A percentile compares a stretch with the other conserved stretches of the same genome.
Evolutionary conservation across 768 basidiomycete species (phyloP).

Genomic region (Leccinum broughii): DNA sequence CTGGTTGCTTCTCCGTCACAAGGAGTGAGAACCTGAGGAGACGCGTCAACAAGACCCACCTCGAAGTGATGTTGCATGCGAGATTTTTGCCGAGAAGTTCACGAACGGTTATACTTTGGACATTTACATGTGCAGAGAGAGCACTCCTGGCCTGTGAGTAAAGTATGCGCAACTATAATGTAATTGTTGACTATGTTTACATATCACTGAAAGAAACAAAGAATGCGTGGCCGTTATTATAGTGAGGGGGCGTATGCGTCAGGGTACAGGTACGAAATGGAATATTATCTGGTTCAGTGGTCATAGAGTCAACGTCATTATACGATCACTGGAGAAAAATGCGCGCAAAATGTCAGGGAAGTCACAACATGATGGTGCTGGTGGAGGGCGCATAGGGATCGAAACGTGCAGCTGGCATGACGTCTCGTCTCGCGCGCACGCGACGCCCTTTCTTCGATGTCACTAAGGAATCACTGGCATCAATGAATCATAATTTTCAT

Average conservation of each 20-base stretch:
- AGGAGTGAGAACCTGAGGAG: background rate
- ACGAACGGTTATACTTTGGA: background rate
- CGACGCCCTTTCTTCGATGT: slow-evolving; percentile 9
- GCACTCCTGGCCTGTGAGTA: background rate
- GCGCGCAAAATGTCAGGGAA: too few relatives aligned
- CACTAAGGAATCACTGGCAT: slow-evolving; percentile 2
- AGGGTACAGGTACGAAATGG: background rate
- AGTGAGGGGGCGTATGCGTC: too few relatives aligned
- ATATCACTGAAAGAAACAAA: background rate
- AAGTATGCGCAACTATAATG: background rate
- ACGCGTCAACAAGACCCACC: background rate
- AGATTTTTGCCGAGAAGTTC: background rate
- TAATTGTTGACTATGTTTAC: background rate
- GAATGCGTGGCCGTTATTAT: background rate
- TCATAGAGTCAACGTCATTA: background rate
- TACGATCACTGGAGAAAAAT: background rate
- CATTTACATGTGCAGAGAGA: background rate
- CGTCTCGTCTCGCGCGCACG: background rate
- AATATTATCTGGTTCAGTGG: background rate
- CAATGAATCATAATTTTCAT: background rate
- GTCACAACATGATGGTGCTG: slow-evolving; percentile 12
- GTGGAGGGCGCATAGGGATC: slow-evolving; percentile 16
- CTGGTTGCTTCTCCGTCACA: background rate
- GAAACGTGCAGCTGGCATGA: background rate
- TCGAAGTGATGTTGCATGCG: background rate